Evolutionary conservation across 306 rosid genomes (phyloP).

Genomic region (Corylus americana): DNA sequence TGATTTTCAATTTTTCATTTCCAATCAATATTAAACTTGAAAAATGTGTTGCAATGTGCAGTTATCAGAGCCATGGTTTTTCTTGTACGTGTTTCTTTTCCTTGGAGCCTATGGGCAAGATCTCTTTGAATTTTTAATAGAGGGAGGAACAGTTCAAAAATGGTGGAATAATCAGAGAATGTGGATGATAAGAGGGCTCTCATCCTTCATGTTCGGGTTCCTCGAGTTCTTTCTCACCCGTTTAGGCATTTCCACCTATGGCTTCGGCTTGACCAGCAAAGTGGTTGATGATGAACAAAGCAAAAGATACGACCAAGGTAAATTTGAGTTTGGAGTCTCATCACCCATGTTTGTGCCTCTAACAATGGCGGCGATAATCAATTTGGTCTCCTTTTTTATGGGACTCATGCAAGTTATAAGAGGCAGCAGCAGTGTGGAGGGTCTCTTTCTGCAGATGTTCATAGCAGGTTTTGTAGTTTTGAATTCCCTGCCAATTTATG

Average conservation of each 20-base stretch:
- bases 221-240: constrained; percentile 21
- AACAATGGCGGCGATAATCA: constrained; percentile 33
- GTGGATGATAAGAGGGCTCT: constrained; percentile 41
- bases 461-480: constrained; percentile 31
- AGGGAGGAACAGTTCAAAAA: constrained; percentile 30
- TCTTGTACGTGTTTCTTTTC: constrained; percentile 35
- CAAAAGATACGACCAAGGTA: constrained; percentile 40
- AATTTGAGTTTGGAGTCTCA: constrained; percentile 39
- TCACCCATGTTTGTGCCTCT: constrained; percentile 41
- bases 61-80: constrained; percentile 38
- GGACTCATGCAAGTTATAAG: constrained; percentile 14
- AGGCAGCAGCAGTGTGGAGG: constrained; percentile 15
- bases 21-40: not conserved
- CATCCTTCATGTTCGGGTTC: constrained; percentile 31
- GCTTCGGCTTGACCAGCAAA: constrained; percentile 46
- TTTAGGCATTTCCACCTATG: constrained; percentile 25
- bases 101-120: constrained; percentile 42
- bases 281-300: constrained; percentile 36
- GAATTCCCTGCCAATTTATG: constrained; percentile 37
- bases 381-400: constrained; percentile 26
- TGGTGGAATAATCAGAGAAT: constrained; percentile 63
- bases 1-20: too few species aligned
- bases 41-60: not conserved
- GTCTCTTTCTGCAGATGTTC: constrained; percentile 24
- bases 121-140: constrained; percentile 27